Evolutionary conservation across 2,329 filamentous ascomycete genomes (phyloP).

Genomic region (Colletotrichum cereale): DNA sequence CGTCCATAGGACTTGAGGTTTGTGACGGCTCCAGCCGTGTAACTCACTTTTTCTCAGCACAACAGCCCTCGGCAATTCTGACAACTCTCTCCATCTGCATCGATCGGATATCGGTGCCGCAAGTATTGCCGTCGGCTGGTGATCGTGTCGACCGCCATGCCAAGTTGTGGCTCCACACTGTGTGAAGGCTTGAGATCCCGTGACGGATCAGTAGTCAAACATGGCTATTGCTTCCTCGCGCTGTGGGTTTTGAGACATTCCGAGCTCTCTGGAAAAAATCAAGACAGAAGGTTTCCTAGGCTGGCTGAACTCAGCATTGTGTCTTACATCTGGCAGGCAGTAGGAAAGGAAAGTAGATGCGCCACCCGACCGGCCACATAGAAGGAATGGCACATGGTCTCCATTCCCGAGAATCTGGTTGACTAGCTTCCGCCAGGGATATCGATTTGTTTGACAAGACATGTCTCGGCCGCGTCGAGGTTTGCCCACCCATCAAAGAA

Average conservation of each 20-base stretch:
- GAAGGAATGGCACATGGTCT: slow-evolving; percentile 15
- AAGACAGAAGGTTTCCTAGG: background rate
- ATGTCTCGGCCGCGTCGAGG: slow-evolving; percentile 23
- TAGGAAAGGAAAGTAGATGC: background rate
- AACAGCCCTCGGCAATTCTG: too few species aligned
- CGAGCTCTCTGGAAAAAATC: background rate
- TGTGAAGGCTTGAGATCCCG: slow-evolving; percentile 23
- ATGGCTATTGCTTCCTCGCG: slow-evolving; percentile 1
- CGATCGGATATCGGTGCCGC: background rate
- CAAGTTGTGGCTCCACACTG: slow-evolving; percentile 17
- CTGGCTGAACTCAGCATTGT: slow-evolving; percentile 12
- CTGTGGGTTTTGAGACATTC: slow-evolving; percentile 11
- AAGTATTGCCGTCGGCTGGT: slow-evolving; percentile 4
- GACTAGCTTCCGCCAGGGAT: slow-evolving; percentile 12
- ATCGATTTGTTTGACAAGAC: slow-evolving; percentile 15
- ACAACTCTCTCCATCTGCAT: background rate
- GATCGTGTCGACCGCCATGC: background rate
- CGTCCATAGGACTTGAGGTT: background rate
- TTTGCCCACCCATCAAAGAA: background rate
- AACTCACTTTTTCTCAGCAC: background rate
- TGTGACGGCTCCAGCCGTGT: background rate
- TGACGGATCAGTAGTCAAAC: slow-evolving; percentile 33
- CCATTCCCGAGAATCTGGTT: slow-evolving; percentile 31
- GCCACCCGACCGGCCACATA: slow-evolving; percentile 22
- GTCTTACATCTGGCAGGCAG: slow-evolving; percentile 13